Base-by-base conservation (phyloP, 192 early-diverging fungal species). In the Coemansia sp. region DNA sequence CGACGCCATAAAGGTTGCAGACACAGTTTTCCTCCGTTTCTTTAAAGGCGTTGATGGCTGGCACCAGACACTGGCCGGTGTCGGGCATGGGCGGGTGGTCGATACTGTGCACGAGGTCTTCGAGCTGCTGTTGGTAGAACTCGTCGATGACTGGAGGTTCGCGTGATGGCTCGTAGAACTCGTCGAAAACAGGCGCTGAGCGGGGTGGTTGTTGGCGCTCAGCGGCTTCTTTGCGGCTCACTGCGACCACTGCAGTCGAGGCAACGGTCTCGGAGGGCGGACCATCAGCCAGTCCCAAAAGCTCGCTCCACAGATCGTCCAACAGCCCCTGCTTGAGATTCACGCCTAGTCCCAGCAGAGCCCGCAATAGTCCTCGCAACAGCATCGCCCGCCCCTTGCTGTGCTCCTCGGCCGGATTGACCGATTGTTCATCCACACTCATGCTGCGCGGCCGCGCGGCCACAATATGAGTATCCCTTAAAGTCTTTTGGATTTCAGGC, bases 311-410 rank as follows among this genome's bases (percentile, higher is more conserved):
- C 59, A 79, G 61, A 3, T 63, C 67, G 13, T 67, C 66, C 51
- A 74, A 26, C 3, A 74, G 26, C 2, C 56, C 63, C n/a, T 65
- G 64, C 45, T 61, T 52, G 7, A 79, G 20, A 22, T 54, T 48
- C 18, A 69, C 20, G 5, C 71, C 76, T 7, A 79, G 61, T 11
- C 76, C 76, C 53, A 79, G 18, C 49, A 79, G 64, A n/a, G 64
- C 43, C 13, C 71, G 71, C 10, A 74, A 18, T 43, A 68, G 43
- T 3, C 64, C 45, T 9, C 76, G 76, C 29, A 79, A 14, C n/a
- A 66, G 49, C 55, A 22, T 22, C 29, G 47, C 59, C 0, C 62
- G 59, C 47, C 41, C 14, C 9, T 52, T n/a, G 48, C 54, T 38
- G 53, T 49, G 41, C 23, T 52, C 43, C 4, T 35, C 39, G 4